Conservation (phyloP, 139 green algal species). For the Chlamydomonas schloesseri region DNA sequence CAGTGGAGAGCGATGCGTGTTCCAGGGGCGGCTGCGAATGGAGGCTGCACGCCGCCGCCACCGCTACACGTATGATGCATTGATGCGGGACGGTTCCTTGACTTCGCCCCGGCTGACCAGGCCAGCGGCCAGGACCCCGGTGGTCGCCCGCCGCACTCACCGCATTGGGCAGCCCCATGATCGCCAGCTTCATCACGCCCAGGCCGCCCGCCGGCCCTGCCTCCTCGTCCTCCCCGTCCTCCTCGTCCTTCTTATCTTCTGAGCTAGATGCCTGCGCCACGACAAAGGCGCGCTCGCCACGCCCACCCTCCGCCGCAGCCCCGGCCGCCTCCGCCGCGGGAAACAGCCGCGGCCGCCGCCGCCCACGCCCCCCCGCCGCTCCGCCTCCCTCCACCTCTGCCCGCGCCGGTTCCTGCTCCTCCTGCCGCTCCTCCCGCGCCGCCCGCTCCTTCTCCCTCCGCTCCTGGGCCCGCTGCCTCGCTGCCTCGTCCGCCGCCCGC, state of each 20-base stretch:
- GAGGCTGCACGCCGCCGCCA: too few species aligned
- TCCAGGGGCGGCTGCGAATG: too few species aligned
- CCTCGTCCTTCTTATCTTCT: neutral
- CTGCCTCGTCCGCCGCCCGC: too few species aligned
- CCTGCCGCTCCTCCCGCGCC: neutral
- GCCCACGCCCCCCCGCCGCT: neutral
- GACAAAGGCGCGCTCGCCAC: too few species aligned
- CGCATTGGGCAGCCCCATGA: slow-evolving; percentile 88
- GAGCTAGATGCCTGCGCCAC: neutral
- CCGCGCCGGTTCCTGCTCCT: neutral
- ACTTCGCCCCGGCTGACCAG: too few species aligned
- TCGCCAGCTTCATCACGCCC: slow-evolving; percentile 67
- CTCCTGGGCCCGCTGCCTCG: slow-evolving; percentile 2
- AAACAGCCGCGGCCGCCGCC: neutral
- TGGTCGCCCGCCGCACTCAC: too few species aligned
- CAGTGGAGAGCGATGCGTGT: too few species aligned
- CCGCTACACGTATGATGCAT: too few species aligned
- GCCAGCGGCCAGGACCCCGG: too few species aligned
- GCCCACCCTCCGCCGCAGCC: neutral
- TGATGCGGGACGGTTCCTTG: too few species aligned
- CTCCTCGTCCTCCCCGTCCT: neutral
- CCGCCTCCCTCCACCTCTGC: slow-evolving; percentile 9
- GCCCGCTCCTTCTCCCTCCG: slow-evolving; percentile 17
- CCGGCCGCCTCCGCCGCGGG: neutral
- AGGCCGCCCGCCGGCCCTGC: neutral